A percentile compares a stretch with the other conserved stretches of the same genome.
Evolutionary conservation across 352 stramenopile species (phyloP).

Genomic region (Plasmopara viticola): DNA sequence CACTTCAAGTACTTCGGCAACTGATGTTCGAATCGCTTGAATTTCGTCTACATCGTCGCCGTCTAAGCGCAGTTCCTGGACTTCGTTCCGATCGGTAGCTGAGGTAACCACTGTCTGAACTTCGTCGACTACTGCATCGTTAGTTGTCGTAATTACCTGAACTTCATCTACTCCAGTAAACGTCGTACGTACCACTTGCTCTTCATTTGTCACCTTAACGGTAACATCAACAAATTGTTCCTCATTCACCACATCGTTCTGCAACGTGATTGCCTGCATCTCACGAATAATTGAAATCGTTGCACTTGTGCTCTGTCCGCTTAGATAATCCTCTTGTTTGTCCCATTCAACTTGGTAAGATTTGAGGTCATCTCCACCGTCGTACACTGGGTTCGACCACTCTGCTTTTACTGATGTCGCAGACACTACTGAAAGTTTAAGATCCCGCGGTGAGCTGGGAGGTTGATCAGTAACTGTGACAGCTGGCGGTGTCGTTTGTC

Average conservation of each 20-base stretch:
- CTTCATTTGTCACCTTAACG: conserved; percentile 93
- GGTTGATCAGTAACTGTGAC: conserved; percentile 55
- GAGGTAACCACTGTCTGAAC: conserved; percentile 89
- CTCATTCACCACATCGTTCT: conserved; percentile 85
- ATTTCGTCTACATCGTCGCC: conserved; percentile 89
- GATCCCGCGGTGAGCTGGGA: conserved; percentile 46
- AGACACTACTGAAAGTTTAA: conserved; percentile 45
- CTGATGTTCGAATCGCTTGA: conserved; percentile 81
- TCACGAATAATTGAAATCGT: conserved; percentile 87
- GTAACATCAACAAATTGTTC: conserved; percentile 91
- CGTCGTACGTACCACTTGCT: conserved; percentile 89
- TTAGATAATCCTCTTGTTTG: conserved; percentile 69
- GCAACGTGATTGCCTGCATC: conserved; percentile 83
- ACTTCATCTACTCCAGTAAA: conserved; percentile 86
- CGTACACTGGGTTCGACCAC: conserved; percentile 88
- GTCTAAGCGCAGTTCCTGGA: conserved; percentile 78
- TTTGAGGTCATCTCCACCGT: conserved; percentile 87
- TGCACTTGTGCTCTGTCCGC: conserved; percentile 56
- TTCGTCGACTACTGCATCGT: conserved; percentile 77
- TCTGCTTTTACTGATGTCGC: conserved; percentile 69
- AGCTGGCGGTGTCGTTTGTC: conserved; percentile 31
- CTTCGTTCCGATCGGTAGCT: conserved; percentile 89
- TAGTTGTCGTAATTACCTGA: conserved; percentile 78
- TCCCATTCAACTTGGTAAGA: conserved; percentile 77
- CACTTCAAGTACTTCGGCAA: conserved; percentile 73